Evolutionary conservation across 2,329 filamentous ascomycete species (phyloP).

Genomic region (Knoxdaviesia proteae): DNA sequence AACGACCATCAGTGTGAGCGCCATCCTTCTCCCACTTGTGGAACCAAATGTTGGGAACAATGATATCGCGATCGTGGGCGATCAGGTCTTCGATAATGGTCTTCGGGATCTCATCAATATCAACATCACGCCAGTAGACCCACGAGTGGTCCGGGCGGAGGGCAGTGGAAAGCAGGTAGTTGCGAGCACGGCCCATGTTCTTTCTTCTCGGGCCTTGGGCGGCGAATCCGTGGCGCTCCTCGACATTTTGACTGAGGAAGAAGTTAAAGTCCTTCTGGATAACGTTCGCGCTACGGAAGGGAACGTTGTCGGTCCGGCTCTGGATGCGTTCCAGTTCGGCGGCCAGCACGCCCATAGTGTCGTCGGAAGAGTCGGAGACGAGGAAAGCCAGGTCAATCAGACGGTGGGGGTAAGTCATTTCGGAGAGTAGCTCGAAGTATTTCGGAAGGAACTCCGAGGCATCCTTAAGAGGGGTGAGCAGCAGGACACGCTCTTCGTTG

Average conservation of each 20-base stretch:
- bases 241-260: constrained; percentile 53
- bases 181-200: constrained; percentile 73
- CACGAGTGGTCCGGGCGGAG: constrained; percentile 89
- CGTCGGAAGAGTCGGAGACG: constrained; percentile 77
- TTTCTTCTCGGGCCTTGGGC: constrained; percentile 82
- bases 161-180: constrained; percentile 69
- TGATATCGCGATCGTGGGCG: constrained; percentile 75
- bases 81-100: constrained; percentile 89
- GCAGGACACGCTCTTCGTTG: constrained; percentile 74
- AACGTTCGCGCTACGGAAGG: constrained; percentile 69
- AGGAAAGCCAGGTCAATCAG: constrained; percentile 91
- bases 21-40: constrained; percentile 62
- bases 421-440: constrained; percentile 80
- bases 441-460: constrained; percentile 63
- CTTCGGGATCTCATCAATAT: constrained; percentile 77
- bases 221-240: constrained; percentile 66
- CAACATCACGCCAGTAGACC: constrained; percentile 97
- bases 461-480: constrained; percentile 84
- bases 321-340: constrained; percentile 79
- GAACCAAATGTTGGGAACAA: constrained; percentile 97
- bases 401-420: constrained; percentile 83
- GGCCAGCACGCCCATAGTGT: constrained; percentile 71
- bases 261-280: constrained; percentile 82
- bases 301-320: constrained; percentile 53
- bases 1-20: constrained; percentile 82